A percentile compares a stretch with the other conserved stretches of the same genome.
Evolutionary conservation across 441 rosid species (phyloP).

Genomic region (Capsella rubella): DNA sequence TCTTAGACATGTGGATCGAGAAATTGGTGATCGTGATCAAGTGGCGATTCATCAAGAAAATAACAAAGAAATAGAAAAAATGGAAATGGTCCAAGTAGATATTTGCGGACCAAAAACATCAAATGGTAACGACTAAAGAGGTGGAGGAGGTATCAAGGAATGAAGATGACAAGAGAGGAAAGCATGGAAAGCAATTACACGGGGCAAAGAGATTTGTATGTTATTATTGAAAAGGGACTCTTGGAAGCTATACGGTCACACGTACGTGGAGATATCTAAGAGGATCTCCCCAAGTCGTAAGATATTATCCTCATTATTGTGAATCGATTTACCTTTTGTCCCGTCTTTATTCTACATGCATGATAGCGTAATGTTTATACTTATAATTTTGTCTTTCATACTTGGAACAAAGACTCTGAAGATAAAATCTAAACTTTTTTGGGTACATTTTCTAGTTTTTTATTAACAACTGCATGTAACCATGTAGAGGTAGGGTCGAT

Average conservation of each 20-base stretch:
- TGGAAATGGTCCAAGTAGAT: constrained; percentile 20
- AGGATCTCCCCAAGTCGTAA: constrained; percentile 7
- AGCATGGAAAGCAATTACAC: constrained; percentile 4
- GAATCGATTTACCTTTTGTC: neutral
- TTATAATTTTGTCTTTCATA: neutral
- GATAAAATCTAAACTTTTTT: neutral
- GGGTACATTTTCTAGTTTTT: neutral
- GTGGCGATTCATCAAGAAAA: constrained; percentile 24
- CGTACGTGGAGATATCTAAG: neutral
- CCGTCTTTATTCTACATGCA: neutral
- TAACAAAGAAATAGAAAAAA: neutral
- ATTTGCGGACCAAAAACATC: constrained; percentile 2
- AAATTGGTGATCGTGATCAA: constrained; percentile 20
- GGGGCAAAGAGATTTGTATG: constrained; percentile 15
- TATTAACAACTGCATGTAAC: neutral
- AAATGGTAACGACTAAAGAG: constrained; percentile 17
- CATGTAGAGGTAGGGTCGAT: neutral
- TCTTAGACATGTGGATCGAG: constrained; percentile 27
- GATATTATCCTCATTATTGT: neutral
- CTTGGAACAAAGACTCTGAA: neutral
- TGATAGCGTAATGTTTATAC: neutral
- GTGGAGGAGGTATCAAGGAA: constrained; percentile 19
- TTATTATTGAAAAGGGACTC: neutral
- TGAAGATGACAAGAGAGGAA: constrained; percentile 14
- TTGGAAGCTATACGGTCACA: constrained; percentile 17